Evolutionary conservation across 2,329 filamentous ascomycete genomes (phyloP), one percentile per base, ranked within the genome.

Genomic region (Botrytis elliptica): DNA sequence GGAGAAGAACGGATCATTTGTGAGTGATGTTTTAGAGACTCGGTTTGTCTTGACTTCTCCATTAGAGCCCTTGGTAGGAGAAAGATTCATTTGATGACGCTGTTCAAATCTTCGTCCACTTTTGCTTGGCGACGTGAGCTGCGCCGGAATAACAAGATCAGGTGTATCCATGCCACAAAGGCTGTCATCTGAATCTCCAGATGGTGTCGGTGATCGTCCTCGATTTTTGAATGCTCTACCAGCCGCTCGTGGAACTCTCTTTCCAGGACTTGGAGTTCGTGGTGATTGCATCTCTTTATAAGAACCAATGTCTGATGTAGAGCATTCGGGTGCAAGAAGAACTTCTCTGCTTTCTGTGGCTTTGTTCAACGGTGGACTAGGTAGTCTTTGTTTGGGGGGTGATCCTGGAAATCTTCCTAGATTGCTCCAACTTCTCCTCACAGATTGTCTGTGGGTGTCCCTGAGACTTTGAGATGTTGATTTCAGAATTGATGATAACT

Each of bases 91-190:
- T 38, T 62, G 60, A 65, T 74, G 63, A 55, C 66, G 73, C 65
- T 68, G 72, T 66, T 76, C 72, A 16, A 33, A 63, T 49, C n/a
- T 66, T 36, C 40, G 44, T 33, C 66, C 67, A 49, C 72, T 64
- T 62, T 78, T 79, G 38, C 77, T 78, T 20, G 78, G 78, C 7
- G 79, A 79, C 29, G 76, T 77, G 1, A 80, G 75, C 4, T 74
- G 59, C 16, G 71, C 73, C 18, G 77, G 75, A 14, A 79, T 76
- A 9, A 79, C 62, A 44, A 76, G 38, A 59, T 80, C 79, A 3
- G 76, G 74, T 9, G 73, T 77, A 2, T 76, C 38, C 0, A 65
- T 70, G 5, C 70, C 69, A 71, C 75, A 79, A 42, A 81, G 71
- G 71, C 79, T 80, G 59, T 81, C 78, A 22, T 74, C 74, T 8